Conservation (phyloP, 176 grass and related monocot genomes). For the Tillandsia fasciculata region DNA sequence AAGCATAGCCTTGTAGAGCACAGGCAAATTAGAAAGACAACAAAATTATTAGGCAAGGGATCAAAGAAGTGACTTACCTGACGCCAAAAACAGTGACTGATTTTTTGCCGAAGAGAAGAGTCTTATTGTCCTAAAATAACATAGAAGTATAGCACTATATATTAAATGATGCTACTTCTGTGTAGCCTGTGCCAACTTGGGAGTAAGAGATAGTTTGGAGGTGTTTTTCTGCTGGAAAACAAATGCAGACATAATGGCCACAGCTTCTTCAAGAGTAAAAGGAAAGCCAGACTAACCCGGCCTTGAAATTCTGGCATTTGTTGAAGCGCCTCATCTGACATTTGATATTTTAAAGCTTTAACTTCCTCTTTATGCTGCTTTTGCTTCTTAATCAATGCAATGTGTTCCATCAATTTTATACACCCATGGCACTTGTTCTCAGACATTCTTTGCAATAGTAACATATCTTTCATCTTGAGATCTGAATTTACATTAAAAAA, state of each 20-base stretch:
- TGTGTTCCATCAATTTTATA: slow-evolving; percentile 91
- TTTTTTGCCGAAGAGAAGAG: no score
- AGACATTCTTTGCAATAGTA: slow-evolving; percentile 53
- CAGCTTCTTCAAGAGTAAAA: slow-evolving; percentile 93
- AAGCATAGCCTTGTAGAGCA: no score
- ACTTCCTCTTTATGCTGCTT: slow-evolving; percentile 63
- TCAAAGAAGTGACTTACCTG: no score
- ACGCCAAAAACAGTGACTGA: no score
- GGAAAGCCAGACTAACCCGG: slow-evolving; percentile 49
- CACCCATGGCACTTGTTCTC: slow-evolving; percentile 94
- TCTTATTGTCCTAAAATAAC: neutral
- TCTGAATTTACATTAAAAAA: no score
- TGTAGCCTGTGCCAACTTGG: slow-evolving; percentile 60
- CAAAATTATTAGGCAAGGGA: no score
- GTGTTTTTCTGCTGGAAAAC: slow-evolving; percentile 91
- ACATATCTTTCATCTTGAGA: no score
- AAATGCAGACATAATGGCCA: slow-evolving; percentile 94
- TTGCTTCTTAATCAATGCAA: slow-evolving; percentile 59
- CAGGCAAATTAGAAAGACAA: no score
- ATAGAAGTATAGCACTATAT: neutral
- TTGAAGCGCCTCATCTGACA: no score
- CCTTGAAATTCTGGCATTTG: slow-evolving; percentile 99
- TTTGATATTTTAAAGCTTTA: no score
- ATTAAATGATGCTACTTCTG: slow-evolving; percentile 38
- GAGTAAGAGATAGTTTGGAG: slow-evolving; percentile 74